Evolutionary conservation across 202 grass and related monocot species (phyloP).

Genomic region (Brachypodium distachyon): DNA sequence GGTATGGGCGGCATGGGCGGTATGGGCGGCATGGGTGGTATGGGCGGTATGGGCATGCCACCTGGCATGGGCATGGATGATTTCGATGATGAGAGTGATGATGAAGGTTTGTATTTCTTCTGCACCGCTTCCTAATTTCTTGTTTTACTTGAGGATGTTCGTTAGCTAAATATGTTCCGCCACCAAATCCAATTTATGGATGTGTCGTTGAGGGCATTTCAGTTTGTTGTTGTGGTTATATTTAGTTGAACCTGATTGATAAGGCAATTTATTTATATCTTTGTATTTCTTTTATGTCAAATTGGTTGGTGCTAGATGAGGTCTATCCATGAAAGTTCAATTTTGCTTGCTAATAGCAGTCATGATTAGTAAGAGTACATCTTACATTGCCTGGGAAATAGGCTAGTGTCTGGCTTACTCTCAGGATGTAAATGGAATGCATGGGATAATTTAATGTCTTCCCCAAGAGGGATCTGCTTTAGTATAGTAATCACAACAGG

Average conservation of each 20-base stretch:
- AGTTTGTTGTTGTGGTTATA: not conserved
- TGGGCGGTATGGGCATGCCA: constrained; percentile 25
- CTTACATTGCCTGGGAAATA: not conserved
- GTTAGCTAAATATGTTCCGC: not conserved
- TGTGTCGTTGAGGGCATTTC: not conserved
- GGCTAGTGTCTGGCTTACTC: not conserved
- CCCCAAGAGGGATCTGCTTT: not conserved
- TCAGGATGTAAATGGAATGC: not conserved
- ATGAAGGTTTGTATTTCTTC: constrained; percentile 63
- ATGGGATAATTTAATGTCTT: not conserved
- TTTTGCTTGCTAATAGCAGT: not conserved
- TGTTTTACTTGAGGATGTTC: not conserved
- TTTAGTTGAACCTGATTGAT: constrained; percentile 2
- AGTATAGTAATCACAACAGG: not conserved
- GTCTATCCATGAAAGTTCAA: not conserved
- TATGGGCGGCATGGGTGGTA: constrained; percentile 6
- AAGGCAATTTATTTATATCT: not conserved
- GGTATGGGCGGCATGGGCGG: constrained; percentile 16
- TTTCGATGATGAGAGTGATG: constrained; percentile 75
- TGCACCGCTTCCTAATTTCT: not conserved
- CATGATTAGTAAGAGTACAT: not conserved
- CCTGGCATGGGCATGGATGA: constrained; percentile 53
- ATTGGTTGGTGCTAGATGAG: not conserved
- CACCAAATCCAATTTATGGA: not conserved
- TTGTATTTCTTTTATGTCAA: not conserved